Evolutionary conservation across 495 filamentous ascomycete species (phyloP).

Genomic region (Lasiosphaeriaceae sp.): DNA sequence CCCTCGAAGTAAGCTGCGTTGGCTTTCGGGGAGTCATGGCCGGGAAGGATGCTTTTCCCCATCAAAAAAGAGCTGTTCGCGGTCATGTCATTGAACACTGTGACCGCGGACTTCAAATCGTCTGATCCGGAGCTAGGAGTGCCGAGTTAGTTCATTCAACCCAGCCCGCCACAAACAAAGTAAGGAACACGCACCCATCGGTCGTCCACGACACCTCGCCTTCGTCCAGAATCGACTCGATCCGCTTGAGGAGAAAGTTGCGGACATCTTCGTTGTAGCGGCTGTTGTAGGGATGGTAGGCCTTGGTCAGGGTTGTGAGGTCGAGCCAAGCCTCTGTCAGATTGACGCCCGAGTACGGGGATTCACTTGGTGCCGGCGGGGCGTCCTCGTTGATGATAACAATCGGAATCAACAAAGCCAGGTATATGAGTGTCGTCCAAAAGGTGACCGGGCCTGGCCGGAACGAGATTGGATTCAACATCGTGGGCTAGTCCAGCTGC

Average conservation of each 20-base stretch:
- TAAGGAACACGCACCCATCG: constrained; percentile 22
- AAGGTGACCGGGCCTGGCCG: constrained; percentile 65
- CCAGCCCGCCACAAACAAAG: background rate
- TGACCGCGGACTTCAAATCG: constrained; percentile 35
- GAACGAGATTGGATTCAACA: constrained; percentile 49
- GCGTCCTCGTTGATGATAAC: constrained; percentile 72
- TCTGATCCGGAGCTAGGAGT: constrained; percentile 4
- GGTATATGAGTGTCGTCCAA: constrained; percentile 64
- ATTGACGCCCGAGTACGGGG: constrained; percentile 49
- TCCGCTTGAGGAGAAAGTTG: constrained; percentile 67
- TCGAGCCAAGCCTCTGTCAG: constrained; percentile 84
- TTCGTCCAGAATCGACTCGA: constrained; percentile 60
- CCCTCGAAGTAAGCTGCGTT: constrained; percentile 79
- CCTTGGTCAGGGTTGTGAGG: constrained; percentile 65
- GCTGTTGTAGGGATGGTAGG: constrained; percentile 87
- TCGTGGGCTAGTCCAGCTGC: constrained; percentile 5
- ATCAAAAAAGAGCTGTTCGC: constrained; percentile 67
- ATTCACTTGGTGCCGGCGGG: constrained; percentile 58
- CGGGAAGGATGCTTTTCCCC: constrained; percentile 20
- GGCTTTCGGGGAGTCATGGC: background rate
- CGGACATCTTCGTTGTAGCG: constrained; percentile 75
- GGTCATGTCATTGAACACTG: constrained; percentile 71
- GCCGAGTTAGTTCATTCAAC: background rate
- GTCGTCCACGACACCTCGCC: constrained; percentile 43
- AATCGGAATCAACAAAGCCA: constrained; percentile 64